Evolutionary conservation across 2,329 filamentous ascomycete genomes (phyloP), one percentile per base, ranked within the genome.

Genomic region (Penicillium olsonii): DNA sequence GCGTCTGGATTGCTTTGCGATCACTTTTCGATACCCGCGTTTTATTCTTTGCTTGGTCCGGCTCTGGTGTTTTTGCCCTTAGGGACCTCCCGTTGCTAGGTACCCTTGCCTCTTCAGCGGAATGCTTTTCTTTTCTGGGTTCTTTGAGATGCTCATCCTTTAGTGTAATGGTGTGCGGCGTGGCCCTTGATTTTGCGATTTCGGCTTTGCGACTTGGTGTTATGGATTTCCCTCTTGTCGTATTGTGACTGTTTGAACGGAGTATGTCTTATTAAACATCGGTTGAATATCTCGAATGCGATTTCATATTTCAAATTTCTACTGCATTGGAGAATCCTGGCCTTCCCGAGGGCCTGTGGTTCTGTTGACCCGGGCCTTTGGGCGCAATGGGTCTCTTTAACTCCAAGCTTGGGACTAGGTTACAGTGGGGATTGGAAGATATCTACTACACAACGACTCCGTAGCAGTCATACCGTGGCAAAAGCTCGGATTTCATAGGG

Each of bases 81-180:
- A 15, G 15, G 31, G 33, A 19, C 15, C 33, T n/a, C n/a, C n/a
- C 11, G 17, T 6, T 35, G 11, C 33, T 18, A 35, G 8, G 33
- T 35, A 35, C 33, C 17, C 33, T n/a, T 5, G 22, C 15, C n/a
- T 51, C 33, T 24, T 35, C 24, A 20, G 45, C 52, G 45, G 50
- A 37, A 33, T 24, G n/a, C 26, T 34, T 4, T 37, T 22, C 47
- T 45, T 37, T 22, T 12, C n/a, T 24, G 46, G 40, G 44, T 17
- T n/a, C 19, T 33, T 37, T 41, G 11, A 37, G 41, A 29, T 35
- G 12, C 37, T 18, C 34, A 18, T 37, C 33, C 42, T 37, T 50
- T 45, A 22, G 37, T 40, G 37, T 52, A 48, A 44, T 38, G 59
- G 55, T 57, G 53, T 54, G 55, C 44, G 57, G 55, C 55, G 55